These are phyloP conservation scores for Monilinia aucupariae DNA, from an alignment of 2,329 filamentous ascomycete genomes.

Conservation along the genomic window DNA sequence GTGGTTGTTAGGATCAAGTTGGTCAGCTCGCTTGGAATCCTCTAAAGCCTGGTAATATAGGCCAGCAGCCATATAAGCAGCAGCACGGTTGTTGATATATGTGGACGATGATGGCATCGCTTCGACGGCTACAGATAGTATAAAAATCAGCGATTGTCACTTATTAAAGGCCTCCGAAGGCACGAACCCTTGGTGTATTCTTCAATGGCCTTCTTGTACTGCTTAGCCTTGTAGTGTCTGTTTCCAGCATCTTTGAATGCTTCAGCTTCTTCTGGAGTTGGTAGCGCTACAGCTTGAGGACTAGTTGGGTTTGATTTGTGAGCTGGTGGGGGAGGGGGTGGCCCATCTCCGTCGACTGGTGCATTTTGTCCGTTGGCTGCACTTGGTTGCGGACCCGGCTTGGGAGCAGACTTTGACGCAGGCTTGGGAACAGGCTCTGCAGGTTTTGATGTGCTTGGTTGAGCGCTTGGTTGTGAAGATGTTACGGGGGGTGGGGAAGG, in stretches of 20 bases:
- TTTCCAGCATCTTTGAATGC: constrained; percentile 89
- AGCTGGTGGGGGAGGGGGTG: constrained; percentile 63
- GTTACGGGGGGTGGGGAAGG: constrained; percentile 50
- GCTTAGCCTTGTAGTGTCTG: constrained; percentile 92
- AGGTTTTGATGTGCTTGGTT: constrained; percentile 26
- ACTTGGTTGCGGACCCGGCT: constrained; percentile 39
- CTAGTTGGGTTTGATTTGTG: constrained; percentile 61
- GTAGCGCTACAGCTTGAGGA: constrained; percentile 44
- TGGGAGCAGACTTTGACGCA: constrained; percentile 4
- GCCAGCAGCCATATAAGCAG: constrained; percentile 84
- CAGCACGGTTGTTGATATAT: constrained; percentile 91
- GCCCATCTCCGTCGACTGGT: constrained; percentile 28
- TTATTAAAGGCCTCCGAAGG: neutral
- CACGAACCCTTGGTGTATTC: constrained; percentile 86
- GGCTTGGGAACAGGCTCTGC: constrained; percentile 39
- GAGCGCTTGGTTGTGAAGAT: constrained; percentile 22
- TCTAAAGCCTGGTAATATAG: constrained; percentile 75
- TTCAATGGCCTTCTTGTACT: constrained; percentile 80
- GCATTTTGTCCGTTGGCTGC: constrained; percentile 37
- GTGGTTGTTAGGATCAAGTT: constrained; percentile 76
- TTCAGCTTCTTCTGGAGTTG: constrained; percentile 67
- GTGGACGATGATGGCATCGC: constrained; percentile 79
- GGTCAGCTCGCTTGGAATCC: constrained; percentile 76
- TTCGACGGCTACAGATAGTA: constrained; percentile 65
- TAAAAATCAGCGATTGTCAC: constrained; percentile 16